phyloP scores from a whole-genome alignment of 2,329 filamentous ascomycete species.

The Aspergillus floridensis region DNA sequence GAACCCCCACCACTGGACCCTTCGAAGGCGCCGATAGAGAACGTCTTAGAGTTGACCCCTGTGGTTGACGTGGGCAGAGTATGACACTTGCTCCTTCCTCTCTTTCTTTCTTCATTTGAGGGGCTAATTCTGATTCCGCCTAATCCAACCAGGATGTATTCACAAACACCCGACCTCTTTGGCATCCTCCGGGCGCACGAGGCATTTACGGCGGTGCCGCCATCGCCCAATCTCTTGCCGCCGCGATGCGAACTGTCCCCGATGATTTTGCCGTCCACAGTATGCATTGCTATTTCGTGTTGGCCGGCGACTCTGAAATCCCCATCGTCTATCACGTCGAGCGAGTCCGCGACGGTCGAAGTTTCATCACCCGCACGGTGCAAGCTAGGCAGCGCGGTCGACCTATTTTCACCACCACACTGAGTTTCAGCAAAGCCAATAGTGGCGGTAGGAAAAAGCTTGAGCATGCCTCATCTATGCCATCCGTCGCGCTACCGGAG shows the following conservation, averaged over 20 bases:
- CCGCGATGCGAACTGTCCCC: slow-evolving; percentile 84
- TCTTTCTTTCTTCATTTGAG: background rate
- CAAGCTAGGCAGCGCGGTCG: slow-evolving; percentile 85
- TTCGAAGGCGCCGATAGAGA: slow-evolving; percentile 78
- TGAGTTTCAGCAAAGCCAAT: slow-evolving; percentile 74
- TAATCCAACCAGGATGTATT: slow-evolving; percentile 68
- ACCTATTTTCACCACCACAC: slow-evolving; percentile 92
- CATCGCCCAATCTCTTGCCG: slow-evolving; percentile 85
- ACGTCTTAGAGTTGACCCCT: slow-evolving; percentile 80
- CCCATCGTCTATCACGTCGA: slow-evolving; percentile 96
- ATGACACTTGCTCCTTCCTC: slow-evolving; percentile 29
- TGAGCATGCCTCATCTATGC: slow-evolving; percentile 64
- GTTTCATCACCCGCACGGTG: slow-evolving; percentile 90
- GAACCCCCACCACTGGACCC: slow-evolving; percentile 70
- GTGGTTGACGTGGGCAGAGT: slow-evolving; percentile 61
- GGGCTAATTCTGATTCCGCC: background rate
- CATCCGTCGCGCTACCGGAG: slow-evolving; percentile 50
- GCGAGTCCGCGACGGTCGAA: slow-evolving; percentile 82
- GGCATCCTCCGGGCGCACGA: slow-evolving; percentile 87
- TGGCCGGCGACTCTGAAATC: slow-evolving; percentile 79
- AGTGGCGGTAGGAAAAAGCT: slow-evolving; percentile 54
- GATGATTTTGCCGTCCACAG: slow-evolving; percentile 79
- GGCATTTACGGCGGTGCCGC: slow-evolving; percentile 92
- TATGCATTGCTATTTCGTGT: slow-evolving; percentile 98
- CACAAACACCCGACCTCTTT: slow-evolving; percentile 87